Evolutionary conservation across 768 basidiomycete genomes (phyloP).

Genomic region (Amanita muscaria): DNA sequence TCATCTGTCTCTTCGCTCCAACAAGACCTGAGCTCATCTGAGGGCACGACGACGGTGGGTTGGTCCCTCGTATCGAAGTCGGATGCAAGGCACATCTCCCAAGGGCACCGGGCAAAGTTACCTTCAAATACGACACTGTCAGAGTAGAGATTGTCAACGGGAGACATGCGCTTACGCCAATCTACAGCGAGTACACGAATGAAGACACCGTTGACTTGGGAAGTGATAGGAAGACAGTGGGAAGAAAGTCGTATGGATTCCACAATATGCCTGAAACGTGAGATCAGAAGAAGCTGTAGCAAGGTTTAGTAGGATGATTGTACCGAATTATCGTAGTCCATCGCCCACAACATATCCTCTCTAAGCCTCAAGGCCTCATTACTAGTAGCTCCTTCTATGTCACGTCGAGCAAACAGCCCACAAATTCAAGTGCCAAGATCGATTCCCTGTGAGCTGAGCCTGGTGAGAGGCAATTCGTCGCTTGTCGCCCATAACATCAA

Average conservation of each 20-base stretch:
- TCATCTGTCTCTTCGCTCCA: constrained; percentile 51
- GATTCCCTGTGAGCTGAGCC: too few relatives aligned
- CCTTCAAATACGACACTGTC: constrained; percentile 67
- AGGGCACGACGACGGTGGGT: constrained; percentile 35
- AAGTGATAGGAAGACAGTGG: constrained; percentile 78
- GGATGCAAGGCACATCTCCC: constrained; percentile 51
- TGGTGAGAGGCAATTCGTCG: too few relatives aligned
- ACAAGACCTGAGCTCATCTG: constrained; percentile 36
- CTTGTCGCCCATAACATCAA: too few relatives aligned
- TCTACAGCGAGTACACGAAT: constrained; percentile 67
- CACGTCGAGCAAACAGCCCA: constrained; percentile 67
- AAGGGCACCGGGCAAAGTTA: constrained; percentile 67
- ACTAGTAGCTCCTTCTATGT: constrained; percentile 70
- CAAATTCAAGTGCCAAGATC: too few relatives aligned
- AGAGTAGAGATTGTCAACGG: constrained; percentile 56
- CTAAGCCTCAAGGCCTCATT: constrained; percentile 51
- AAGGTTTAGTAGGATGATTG: constrained; percentile 94
- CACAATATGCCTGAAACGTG: constrained; percentile 90
- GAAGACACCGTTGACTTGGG: constrained; percentile 67
- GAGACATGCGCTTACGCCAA: constrained; percentile 34
- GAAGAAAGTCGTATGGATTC: constrained; percentile 75
- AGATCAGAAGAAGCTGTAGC: constrained; percentile 75
- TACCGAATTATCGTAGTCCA: constrained; percentile 94
- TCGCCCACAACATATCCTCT: too few relatives aligned
- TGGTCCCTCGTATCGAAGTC: constrained; percentile 48